Evolutionary conservation across 192 early-diverging fungal species (phyloP), one percentile per base, ranked within the genome.

Genomic region (Coemansia sp.): DNA sequence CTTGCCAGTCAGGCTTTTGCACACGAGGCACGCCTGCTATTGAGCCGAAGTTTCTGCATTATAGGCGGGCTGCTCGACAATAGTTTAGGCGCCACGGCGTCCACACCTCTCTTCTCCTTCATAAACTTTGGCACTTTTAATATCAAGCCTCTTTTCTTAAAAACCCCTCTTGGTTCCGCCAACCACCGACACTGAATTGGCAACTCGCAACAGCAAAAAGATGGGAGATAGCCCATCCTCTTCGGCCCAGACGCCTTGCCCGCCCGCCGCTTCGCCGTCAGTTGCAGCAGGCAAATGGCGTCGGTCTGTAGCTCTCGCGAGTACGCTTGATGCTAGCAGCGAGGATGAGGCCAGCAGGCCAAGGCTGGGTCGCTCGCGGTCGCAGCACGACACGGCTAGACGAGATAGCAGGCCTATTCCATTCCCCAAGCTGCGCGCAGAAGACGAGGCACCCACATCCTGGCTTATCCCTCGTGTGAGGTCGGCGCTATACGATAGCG

Each of bases 401-500:
- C 61, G 60, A 21, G 66, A 65, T 35, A 65, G 35, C 41, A 21
- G 47, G 9, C 67, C 56, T 14, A 63, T 73, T 18, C 76, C 71
- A 3, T 79, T 79, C 41, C 76, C 76, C 36, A 69, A 66, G 76
- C 61, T 79, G 16, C 67, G 71, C 9, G 71, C 64, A 8, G 76
- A 79, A 21, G 71, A 79, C 33, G 76, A 79, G 42, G 70, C 76
- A 37, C 70, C 71, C 3, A 73, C 76, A 3, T 70, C 76, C n/a
- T 79, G 76, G 76, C 67, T 79, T 13, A 73, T 79, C 37, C 76
- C 76, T 21, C 76, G 71, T 10, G 76, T 79, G 43, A 63, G 76
- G 26, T 79, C 76, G 3, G 68, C 56, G 43, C 76, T 79, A 14
- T 69, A 79, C 50, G 70, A 78, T 53, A 78, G 76, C 64, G 71